A percentile compares a stretch with the other conserved stretches of the same genome.
Evolutionary conservation across 805 yeast species (phyloP).

Genomic region (Pichia sporocuriosa): DNA sequence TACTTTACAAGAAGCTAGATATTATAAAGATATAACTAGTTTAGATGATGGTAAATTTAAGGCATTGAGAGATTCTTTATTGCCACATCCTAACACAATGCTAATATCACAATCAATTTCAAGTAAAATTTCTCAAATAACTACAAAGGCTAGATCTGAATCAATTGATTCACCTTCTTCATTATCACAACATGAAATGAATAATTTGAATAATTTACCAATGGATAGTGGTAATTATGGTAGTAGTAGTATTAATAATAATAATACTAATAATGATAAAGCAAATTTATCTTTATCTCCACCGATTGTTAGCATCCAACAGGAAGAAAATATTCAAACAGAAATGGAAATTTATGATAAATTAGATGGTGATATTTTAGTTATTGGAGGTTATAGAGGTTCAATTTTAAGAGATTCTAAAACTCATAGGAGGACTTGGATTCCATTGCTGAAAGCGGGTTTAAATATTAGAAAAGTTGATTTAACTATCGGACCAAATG

Average conservation of each 20-base stretch:
- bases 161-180: not conserved
- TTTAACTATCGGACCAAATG: slow-evolving; percentile 64
- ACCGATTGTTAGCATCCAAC: slow-evolving; percentile 3
- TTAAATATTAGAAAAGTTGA: slow-evolving; percentile 64
- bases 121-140: slow-evolving; percentile 1
- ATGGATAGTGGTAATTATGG: not conserved
- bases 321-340: not conserved
- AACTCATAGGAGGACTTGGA: slow-evolving; percentile 71
- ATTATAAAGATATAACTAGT: slow-evolving; percentile 48
- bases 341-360: slow-evolving; percentile 46
- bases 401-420: slow-evolving; percentile 60
- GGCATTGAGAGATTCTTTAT: slow-evolving; percentile 61
- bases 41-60: slow-evolving; percentile 60
- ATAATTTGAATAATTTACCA: not conserved
- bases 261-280: not conserved
- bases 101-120: slow-evolving; percentile 5
- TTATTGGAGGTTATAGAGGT: slow-evolving; percentile 88
- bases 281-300: not conserved
- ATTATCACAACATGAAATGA: not conserved
- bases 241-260: not conserved
- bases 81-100: slow-evolving; percentile 20
- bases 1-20: slow-evolving; percentile 56
- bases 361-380: slow-evolving; percentile 69
- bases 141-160: not conserved
- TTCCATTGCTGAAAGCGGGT: slow-evolving; percentile 77